phyloP scores from a whole-genome alignment of 2,329 filamentous ascomycete genomes.

The Botryotinia convoluta region DNA sequence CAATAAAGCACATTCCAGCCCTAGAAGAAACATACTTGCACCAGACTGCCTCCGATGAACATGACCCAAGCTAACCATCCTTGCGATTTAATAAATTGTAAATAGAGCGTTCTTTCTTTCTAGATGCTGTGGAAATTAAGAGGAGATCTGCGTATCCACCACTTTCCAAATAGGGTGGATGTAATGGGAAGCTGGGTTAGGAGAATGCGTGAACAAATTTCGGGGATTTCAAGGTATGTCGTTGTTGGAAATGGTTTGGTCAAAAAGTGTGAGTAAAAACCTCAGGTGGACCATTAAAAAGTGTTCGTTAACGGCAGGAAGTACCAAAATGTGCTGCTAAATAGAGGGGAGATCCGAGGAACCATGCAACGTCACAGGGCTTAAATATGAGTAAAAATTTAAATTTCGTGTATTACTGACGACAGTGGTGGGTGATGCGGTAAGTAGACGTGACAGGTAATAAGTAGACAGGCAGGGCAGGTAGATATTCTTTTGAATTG shows the following conservation, averaged over 20 bases:
- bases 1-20: neutral
- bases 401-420: neutral
- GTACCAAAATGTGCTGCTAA: neutral
- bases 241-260: constrained; percentile 3
- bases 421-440: neutral
- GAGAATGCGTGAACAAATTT: neutral
- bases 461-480: neutral
- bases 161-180: neutral
- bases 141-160: neutral
- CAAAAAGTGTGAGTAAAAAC: constrained; percentile 10
- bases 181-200: neutral
- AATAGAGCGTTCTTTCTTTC: neutral
- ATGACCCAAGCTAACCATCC: constrained; percentile 43
- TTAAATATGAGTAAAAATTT: neutral
- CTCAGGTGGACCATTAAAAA: constrained; percentile 4
- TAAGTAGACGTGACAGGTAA: neutral
- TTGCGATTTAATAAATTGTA: constrained; percentile 14
- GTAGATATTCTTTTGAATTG: neutral
- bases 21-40: constrained; percentile 40
- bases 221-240: constrained; percentile 3
- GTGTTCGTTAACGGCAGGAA: constrained; percentile 4
- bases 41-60: constrained; percentile 47
- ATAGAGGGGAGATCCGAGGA: constrained; percentile 1
- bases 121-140: neutral
- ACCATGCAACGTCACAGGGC: constrained; percentile 3